A percentile compares a stretch with the other conserved stretches of the same genome.
Conservation (phyloP, 2,329 filamentous ascomycete genomes). For the Fusarium torreyae region DNA sequence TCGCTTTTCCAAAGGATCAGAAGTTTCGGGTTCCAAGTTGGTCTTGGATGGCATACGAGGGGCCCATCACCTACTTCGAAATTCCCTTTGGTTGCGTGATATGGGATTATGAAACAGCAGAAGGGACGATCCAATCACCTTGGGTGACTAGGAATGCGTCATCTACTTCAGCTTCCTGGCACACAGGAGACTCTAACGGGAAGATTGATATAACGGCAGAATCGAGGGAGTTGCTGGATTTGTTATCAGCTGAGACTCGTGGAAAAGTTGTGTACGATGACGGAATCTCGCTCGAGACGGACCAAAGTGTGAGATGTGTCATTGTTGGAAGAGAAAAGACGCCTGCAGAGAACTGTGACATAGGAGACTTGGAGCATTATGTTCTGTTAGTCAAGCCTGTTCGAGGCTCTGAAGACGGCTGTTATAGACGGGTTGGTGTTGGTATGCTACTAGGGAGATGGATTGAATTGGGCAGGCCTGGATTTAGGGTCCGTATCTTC, state of each 20-base stretch:
- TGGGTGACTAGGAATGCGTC: constrained; percentile 1
- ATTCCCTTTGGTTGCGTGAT: constrained; percentile 36
- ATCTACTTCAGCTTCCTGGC: constrained; percentile 11
- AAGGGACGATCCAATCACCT: constrained; percentile 16
- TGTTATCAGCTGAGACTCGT: neutral
- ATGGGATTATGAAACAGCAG: constrained; percentile 17
- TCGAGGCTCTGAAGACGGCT: accelerated
- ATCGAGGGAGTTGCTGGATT: neutral
- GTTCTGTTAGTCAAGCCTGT: neutral
- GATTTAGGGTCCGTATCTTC: neutral
- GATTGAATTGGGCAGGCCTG: constrained; percentile 2
- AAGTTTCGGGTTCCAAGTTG: constrained; percentile 47
- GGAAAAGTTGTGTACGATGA: constrained; percentile 18
- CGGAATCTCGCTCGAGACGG: neutral
- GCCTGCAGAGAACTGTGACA: neutral
- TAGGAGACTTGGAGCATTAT: neutral
- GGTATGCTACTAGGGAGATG: constrained; percentile 11
- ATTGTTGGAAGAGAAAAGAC: constrained; percentile 22
- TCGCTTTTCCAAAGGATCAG: constrained; percentile 9
- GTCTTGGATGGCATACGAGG: constrained; percentile 57
- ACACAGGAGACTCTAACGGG: constrained; percentile 18
- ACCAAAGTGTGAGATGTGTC: constrained; percentile 3
- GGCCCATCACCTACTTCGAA: constrained; percentile 51
- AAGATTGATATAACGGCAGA: constrained; percentile 12
- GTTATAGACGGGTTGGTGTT: constrained; percentile 23